Percentiles rank a stretch among this genome's conserved stretches.
Evolutionary conservation across 139 green algal species (phyloP).

Genomic region (Ostreobium quekettii): DNA sequence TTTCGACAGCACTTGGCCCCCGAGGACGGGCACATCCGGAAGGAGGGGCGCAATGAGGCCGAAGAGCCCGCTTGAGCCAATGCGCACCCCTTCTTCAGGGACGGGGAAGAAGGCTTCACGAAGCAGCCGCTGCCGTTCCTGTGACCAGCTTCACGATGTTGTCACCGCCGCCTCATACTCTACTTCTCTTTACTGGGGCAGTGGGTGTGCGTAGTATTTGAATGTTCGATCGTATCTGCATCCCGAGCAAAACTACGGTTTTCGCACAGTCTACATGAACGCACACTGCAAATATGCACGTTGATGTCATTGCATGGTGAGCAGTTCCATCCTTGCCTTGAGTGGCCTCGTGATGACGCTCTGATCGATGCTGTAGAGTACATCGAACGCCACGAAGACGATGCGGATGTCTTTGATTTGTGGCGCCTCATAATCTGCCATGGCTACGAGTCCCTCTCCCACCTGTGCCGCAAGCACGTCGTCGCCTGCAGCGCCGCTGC

Average conservation of each 20-base stretch:
- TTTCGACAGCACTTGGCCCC: conserved; percentile 17
- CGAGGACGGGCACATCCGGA: conserved; percentile 22
- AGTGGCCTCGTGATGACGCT: conserved; percentile 32
- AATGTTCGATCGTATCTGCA: too few relatives aligned
- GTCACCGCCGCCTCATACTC: background rate
- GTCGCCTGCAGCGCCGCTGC: conserved; percentile 9
- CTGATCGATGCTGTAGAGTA: conserved; percentile 54
- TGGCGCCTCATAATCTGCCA: background rate
- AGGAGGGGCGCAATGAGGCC: conserved; percentile 38
- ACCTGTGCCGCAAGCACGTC: conserved; percentile 18
- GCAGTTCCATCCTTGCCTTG: conserved; percentile 37
- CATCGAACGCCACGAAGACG: conserved; percentile 72
- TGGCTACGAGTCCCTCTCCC: background rate
- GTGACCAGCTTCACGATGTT: background rate
- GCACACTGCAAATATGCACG: background rate
- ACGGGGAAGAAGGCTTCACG: conserved; percentile 19
- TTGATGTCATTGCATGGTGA: conserved; percentile 19
- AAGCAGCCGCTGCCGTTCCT: conserved; percentile 52
- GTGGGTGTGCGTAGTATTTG: too few relatives aligned
- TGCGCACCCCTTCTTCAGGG: conserved; percentile 16
- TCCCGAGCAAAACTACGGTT: too few relatives aligned
- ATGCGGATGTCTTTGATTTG: conserved; percentile 42
- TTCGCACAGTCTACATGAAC: too few relatives aligned
- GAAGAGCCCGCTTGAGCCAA: conserved; percentile 21
- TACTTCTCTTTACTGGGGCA: too few relatives aligned